These are phyloP conservation scores for Alternaria sp. DNA, from an alignment of 2,329 filamentous ascomycete genomes.

Conservation along the genomic window DNA sequence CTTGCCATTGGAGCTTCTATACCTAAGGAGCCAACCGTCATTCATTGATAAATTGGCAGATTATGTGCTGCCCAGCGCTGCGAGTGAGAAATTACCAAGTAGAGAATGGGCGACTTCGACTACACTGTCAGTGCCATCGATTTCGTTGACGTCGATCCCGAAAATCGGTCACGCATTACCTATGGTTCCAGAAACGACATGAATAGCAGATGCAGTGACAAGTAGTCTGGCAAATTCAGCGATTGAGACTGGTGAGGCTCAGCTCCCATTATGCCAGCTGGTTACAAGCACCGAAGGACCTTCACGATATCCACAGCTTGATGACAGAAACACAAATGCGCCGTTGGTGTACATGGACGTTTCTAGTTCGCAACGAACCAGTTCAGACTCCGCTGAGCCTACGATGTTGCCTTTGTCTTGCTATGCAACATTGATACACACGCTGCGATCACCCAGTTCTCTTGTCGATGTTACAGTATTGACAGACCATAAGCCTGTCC, in stretches of 20 bases:
- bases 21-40: slow-evolving; percentile 30
- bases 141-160: slow-evolving; percentile 14
- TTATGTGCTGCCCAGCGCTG: slow-evolving; percentile 27
- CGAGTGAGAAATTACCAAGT: slow-evolving; percentile 14
- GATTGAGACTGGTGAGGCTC: background rate
- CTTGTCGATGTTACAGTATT: background rate
- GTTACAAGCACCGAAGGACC: background rate
- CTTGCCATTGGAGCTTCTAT: slow-evolving; percentile 31
- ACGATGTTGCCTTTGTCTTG: background rate
- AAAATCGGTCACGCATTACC: slow-evolving; percentile 4
- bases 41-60: slow-evolving; percentile 37
- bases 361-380: background rate
- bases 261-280: background rate
- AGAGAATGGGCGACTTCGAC: slow-evolving; percentile 8
- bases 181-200: background rate
- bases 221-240: background rate
- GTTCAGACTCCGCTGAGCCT: background rate
- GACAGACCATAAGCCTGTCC: slow-evolving; percentile 2
- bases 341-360: too few relatives aligned
- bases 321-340: background rate
- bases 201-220: background rate
- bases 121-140: slow-evolving; percentile 6
- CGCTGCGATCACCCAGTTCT: slow-evolving; percentile 1
- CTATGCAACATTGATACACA: background rate
- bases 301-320: background rate